These are phyloP conservation scores for Carnegiea gigantea DNA, from an alignment of 179 eudicot genomes.

Conservation along the genomic window DNA sequence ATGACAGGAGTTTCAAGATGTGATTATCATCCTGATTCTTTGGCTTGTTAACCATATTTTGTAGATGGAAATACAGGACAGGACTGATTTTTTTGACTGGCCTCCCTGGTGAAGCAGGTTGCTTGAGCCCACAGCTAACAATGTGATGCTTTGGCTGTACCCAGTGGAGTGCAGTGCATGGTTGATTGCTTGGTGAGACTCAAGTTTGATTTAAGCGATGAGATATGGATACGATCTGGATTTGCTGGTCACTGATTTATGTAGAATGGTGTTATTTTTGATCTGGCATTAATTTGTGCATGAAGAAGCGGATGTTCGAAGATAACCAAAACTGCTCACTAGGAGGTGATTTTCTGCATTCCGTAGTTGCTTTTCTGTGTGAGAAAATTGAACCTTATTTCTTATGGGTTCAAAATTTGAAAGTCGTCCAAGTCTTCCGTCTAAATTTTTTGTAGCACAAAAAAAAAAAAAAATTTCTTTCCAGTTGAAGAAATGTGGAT, in stretches of 20 bases:
- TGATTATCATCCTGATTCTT: conserved; percentile 33
- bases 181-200: conserved; percentile 19
- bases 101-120: conserved; percentile 13
- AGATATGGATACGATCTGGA: conserved; percentile 22
- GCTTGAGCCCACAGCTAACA: conserved; percentile 10
- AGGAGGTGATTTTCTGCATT: conserved; percentile 25
- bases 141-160: too few relatives aligned
- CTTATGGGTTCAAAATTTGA: too few relatives aligned
- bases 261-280: conserved; percentile 22
- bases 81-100: conserved; percentile 29
- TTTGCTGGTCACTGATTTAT: conserved; percentile 12
- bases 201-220: neutral
- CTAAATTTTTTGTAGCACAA: neutral
- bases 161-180: conserved; percentile 18
- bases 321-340: conserved; percentile 19
- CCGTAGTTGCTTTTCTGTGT: neutral
- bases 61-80: conserved; percentile 31
- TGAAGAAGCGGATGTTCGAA: conserved; percentile 20
- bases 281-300: neutral
- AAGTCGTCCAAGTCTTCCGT: too few relatives aligned
- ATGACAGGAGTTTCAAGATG: conserved; percentile 73
- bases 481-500: too few relatives aligned
- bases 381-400: neutral
- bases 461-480: too few relatives aligned
- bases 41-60: conserved; percentile 24